Base-by-base conservation (phyloP, 768 basidiomycete genomes). In the Amanita molliuscula region DNA sequence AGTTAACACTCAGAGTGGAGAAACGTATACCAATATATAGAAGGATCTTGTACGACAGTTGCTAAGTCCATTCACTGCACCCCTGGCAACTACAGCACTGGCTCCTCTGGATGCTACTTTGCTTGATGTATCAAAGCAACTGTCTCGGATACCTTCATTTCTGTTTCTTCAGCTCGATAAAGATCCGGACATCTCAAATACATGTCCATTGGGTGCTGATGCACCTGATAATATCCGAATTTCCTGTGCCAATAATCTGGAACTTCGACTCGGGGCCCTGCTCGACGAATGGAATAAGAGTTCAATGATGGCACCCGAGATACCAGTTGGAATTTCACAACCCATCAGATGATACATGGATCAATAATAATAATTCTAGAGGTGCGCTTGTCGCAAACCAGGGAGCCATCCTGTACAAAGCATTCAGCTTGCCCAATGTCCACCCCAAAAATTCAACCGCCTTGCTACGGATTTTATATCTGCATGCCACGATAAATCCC, bases 401-500 rank as follows among this genome's bases (percentile, higher is more conserved):
- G 28, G 15, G 66, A 18, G 76, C 77, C 1, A 58, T 81, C 25
- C 61, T 78, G 16, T 76, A 78, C 11, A 72, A 72, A 44, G 56
- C 71, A 3, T 70, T 70, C 51, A 64, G 64, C 23, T 62, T 72
- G 23, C 68, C 72, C 3, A 69, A 68, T 26, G 74, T 73, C 16
- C 82, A 86, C 57, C 75, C 69, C 11, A 72, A 65, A 47, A 86
- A 88, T 58, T 66, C 72, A 15, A 77, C 82, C 6, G 77, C 82
- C 0, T 67, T 89, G 40, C 65, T 84, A 20, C 80, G 88, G 34
- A 65, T 90, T 28, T 67, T 88, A 15, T 90, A 84, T 62, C 58
- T 88, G 18, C 87, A 89, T 61, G 74, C 72, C 31, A 69, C 73
- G 25, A 71, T 89, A 20, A 88, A 90, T 62, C 84, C 87, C 8